A percentile compares a stretch with the other conserved stretches of the same genome.
phyloP scores from a whole-genome alignment of 2,329 filamentous ascomycete species.

The Cercospora zeae-maydis region DNA sequence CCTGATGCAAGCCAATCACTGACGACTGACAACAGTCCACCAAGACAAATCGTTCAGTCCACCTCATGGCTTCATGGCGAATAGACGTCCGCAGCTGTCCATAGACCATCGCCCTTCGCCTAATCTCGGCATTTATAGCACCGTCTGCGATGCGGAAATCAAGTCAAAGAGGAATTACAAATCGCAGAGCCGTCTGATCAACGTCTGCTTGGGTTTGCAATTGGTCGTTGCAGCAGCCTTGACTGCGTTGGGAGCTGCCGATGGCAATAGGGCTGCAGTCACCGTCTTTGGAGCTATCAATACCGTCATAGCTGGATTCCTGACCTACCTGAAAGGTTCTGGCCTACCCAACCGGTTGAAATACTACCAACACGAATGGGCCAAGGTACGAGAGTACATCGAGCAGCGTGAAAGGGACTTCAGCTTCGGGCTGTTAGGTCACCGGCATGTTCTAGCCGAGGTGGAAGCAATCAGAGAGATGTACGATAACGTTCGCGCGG shows the following conservation, averaged over 20 bases:
- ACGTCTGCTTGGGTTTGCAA: slow-evolving; percentile 21
- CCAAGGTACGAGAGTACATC: slow-evolving; percentile 24
- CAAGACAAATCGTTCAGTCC: slow-evolving; percentile 22
- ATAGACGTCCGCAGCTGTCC: slow-evolving; percentile 15
- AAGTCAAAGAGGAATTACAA: slow-evolving; percentile 23
- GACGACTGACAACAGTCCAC: slow-evolving; percentile 10
- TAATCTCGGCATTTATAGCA: slow-evolving; percentile 24
- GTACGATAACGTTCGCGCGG: slow-evolving; percentile 20
- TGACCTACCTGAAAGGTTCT: slow-evolving; percentile 25
- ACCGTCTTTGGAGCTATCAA: slow-evolving; percentile 27
- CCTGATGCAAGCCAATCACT: background rate
- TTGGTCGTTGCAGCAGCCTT: slow-evolving; percentile 24
- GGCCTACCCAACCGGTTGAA: slow-evolving; percentile 23
- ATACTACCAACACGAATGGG: slow-evolving; percentile 26
- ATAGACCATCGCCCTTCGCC: slow-evolving; percentile 14
- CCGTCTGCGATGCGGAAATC: slow-evolving; percentile 23
- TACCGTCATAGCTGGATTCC: slow-evolving; percentile 25
- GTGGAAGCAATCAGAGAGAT: slow-evolving; percentile 20
- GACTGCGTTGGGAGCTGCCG: slow-evolving; percentile 22
- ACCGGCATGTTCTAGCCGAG: slow-evolving; percentile 15
- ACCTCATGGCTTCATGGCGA: slow-evolving; percentile 17
- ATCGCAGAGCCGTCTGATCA: slow-evolving; percentile 19
- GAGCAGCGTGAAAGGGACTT: slow-evolving; percentile 25
- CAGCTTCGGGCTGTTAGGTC: slow-evolving; percentile 9
- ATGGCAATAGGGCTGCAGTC: slow-evolving; percentile 19